Base-by-base conservation (phyloP, 2,329 filamentous ascomycete species). In the Drechslerella dactyloides region DNA sequence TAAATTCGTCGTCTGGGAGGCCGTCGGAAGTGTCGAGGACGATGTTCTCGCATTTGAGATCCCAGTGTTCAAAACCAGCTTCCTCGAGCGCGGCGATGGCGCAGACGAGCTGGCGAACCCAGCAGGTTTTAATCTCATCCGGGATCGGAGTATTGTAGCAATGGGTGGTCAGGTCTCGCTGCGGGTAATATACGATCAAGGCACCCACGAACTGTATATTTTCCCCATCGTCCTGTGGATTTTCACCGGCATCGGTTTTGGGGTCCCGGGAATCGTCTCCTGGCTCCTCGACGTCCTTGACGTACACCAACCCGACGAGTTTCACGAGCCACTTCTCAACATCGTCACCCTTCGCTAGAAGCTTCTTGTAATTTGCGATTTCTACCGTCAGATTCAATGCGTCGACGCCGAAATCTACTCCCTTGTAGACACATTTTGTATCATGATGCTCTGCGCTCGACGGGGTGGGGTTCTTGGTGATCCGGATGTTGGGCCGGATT, bases 31-130 rank as follows among this genome's bases (percentile, higher is more conserved):
- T 73, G 37, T 73, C 69, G 11, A 73, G 33, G 1, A 73, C 61
- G 55, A 73, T 61, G 60, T 73, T 73, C 24, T 73, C 69, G 33
- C 69, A 73, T 35, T 73, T 73, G 11, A 73, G 51, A 40, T 73
- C 69, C 69, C 69, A 73, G 21, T 73, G 69, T 27, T 73, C 69
- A 33, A 73, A 73, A 11, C 46, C 69, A 5, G 69, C 69, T 37
- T 51, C 57, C 15, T 73, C 69, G 1, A 73, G 37, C 8, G 69
- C 69, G 10, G 69, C 56, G 17, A 66, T 66, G 4, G 61, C 69
- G 23, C 55, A 56, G 30, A 73, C 69, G 6, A 73, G 44, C 17
- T 73, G 69, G 2, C 69, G 50, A 17, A 62, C 21, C 69, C 69
- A 73, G 24, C 61, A 73, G 7, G 61, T 57, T 52, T 73, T 73